A percentile compares a stretch with the other conserved stretches of the same genome.
These are phyloP conservation scores for Citropsis articulata DNA, from an alignment of 345 rosid genomes.

Conservation along the genomic window DNA sequence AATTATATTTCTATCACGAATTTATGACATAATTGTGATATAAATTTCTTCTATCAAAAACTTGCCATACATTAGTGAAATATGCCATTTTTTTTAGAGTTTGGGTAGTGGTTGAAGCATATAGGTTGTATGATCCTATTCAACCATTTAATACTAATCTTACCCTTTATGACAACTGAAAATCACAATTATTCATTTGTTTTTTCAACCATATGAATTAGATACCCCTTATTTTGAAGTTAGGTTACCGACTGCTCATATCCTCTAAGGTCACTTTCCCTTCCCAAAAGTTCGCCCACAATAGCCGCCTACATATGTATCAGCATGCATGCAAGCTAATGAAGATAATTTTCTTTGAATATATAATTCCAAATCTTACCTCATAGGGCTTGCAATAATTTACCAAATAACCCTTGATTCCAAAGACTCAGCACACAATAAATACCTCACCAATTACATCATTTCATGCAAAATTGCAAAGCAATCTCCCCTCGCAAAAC, in stretches of 20 bases:
- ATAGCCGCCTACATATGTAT: neutral
- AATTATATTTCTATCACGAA: too few relatives aligned
- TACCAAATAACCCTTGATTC: constrained; percentile 5
- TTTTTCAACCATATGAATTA: neutral
- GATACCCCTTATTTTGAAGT: neutral
- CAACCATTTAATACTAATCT: neutral
- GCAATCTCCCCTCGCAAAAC: neutral
- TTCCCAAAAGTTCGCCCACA: neutral
- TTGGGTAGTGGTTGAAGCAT: neutral
- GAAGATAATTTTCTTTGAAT: neutral
- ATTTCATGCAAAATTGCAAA: neutral
- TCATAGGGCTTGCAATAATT: constrained; percentile 5
- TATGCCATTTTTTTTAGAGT: neutral
- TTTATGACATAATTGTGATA: too few relatives aligned
- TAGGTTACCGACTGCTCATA: constrained; percentile 11
- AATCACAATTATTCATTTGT: neutral
- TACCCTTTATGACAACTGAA: neutral
- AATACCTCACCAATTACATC: neutral
- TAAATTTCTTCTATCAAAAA: too few relatives aligned
- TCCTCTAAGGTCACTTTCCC: neutral
- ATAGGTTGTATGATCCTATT: neutral
- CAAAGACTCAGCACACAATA: neutral
- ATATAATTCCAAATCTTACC: constrained; percentile 4
- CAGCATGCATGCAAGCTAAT: neutral
- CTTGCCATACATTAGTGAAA: rapidly evolving